These are phyloP conservation scores for Geosmithia flava DNA, from an alignment of 2,329 filamentous ascomycete genomes.

Conservation along the genomic window DNA sequence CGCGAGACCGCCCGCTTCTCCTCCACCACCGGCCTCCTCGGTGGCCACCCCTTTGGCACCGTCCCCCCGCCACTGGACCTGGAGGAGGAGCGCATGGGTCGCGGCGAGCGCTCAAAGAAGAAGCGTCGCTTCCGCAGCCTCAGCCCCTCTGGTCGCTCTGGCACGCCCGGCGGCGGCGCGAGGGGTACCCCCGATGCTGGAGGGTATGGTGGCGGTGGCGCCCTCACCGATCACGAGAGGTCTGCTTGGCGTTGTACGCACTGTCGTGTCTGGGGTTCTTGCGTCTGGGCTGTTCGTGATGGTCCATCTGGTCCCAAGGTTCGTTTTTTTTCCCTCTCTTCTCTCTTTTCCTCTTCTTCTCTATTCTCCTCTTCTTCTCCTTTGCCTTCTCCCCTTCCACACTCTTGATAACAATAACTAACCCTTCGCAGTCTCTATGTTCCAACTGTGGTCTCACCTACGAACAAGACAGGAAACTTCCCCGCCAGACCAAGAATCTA, in stretches of 20 bases:
- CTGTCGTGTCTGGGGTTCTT: constrained; percentile 76
- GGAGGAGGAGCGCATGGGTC: constrained; percentile 75
- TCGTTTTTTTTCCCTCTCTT: constrained; percentile 7
- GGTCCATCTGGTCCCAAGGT: constrained; percentile 77
- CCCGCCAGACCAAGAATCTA: constrained; percentile 33
- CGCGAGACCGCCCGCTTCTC: constrained; percentile 90
- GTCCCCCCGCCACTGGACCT: constrained; percentile 20
- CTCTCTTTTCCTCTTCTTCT: constrained; percentile 6
- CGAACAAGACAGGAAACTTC: constrained; percentile 75
- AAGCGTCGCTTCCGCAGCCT: constrained; percentile 85
- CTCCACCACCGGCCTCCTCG: constrained; percentile 69
- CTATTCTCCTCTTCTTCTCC: background rate
- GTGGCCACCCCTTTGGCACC: constrained; percentile 55
- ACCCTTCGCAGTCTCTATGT: constrained; percentile 60
- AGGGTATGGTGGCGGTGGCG: constrained; percentile 57
- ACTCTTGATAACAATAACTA: background rate
- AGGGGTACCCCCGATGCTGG: constrained; percentile 73
- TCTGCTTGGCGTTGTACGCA: constrained; percentile 78
- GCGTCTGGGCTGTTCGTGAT: constrained; percentile 91
- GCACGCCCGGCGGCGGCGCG: constrained; percentile 43
- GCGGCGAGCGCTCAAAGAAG: constrained; percentile 89
- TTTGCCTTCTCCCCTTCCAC: background rate
- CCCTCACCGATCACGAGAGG: constrained; percentile 67
- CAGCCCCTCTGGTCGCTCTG: constrained; percentile 58
- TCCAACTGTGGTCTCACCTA: constrained; percentile 86